Evolutionary conservation across 108 stramenopile genomes (phyloP), one percentile per base, ranked within the genome.

Genomic region (Nitzschia palea): DNA sequence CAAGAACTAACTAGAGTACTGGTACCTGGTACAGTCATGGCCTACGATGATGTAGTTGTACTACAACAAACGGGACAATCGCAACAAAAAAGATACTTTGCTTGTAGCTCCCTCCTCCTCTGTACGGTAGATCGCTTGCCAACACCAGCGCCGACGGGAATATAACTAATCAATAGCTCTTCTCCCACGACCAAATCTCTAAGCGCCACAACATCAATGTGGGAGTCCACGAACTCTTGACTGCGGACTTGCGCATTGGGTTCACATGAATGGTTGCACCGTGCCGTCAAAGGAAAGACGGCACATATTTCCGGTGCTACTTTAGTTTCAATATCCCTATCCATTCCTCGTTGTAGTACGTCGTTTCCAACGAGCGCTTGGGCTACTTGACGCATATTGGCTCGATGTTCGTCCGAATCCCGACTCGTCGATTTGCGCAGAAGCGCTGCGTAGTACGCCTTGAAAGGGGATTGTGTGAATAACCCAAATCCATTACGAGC

Each of bases 81-180:
- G 52, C 85, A 86, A 18, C n/a, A n/a, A 59, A 86, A 86, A 14
- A 82, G 40, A 68, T 86, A 86, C 56, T 69, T 71, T 20, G 76
- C 63, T 34, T 36, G 23, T 37, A 86, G 52, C 29, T 79, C 79
- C 62, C 77, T 55, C 51, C 50, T 62, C n/a, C 84, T 44, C 53
- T 65, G 65, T 43, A 31, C 55, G 29, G 71, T 55, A 20, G 57
- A 71, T 31, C 20, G 44, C 15, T 60, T 59, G 30, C 64, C 63
- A 0, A 57, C 55, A 1, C 67, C 44, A 8, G 56, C 35, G n/a
- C 40, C 48, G 17, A 6, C 20, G 68, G 64, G n/a, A 75, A 83
- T 44, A 45, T 87, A 87, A 32, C 76, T 74, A 14, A 87, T 83
- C 18, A 61, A 57, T 17, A 87, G 55, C 57, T 87, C 86, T 58